Evolutionary conservation across 2,329 filamentous ascomycete genomes (phyloP).

Genomic region (Aureobasidium sp.): DNA sequence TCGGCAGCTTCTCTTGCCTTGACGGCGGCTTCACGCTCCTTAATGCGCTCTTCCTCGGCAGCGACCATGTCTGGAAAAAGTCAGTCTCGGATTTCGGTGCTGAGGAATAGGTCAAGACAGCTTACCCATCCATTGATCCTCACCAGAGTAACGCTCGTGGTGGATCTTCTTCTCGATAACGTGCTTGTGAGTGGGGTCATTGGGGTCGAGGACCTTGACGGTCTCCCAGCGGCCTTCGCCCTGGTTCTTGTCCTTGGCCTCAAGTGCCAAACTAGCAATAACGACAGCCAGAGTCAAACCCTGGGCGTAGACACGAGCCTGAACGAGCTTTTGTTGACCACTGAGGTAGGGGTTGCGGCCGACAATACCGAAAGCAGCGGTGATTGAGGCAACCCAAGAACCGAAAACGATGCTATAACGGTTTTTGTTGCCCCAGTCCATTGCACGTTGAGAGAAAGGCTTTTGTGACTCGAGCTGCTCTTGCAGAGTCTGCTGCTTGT

Average conservation of each 20-base stretch:
- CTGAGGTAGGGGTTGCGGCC: conserved; percentile 68
- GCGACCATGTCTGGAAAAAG: conserved; percentile 64
- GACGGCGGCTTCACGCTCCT: conserved; percentile 41
- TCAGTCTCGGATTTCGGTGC: background rate
- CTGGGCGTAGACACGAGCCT: conserved; percentile 91
- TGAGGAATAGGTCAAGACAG: conserved; percentile 17
- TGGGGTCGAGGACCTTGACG: conserved; percentile 68
- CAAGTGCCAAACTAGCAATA: conserved; percentile 73
- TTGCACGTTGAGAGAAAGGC: conserved; percentile 51
- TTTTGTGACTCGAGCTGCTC: conserved; percentile 51
- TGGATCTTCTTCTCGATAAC: conserved; percentile 82
- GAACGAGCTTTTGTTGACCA: conserved; percentile 79
- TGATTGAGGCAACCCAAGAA: conserved; percentile 77
- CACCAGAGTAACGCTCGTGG: conserved; percentile 77
- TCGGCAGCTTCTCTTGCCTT: conserved; percentile 24
- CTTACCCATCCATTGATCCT: conserved; percentile 88
- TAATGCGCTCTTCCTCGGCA: conserved; percentile 61
- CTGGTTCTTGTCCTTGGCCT: conserved; percentile 69
- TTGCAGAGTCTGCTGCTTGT: conserved; percentile 51
- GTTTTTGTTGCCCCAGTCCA: conserved; percentile 70
- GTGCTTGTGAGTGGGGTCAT: conserved; percentile 75
- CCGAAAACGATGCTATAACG: conserved; percentile 79
- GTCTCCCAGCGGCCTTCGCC: conserved; percentile 79
- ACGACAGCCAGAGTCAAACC: conserved; percentile 79
- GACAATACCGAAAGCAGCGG: conserved; percentile 64